These are phyloP conservation scores for Penicillium sp. DNA, from an alignment of 2,329 filamentous ascomycete genomes.

Conservation along the genomic window DNA sequence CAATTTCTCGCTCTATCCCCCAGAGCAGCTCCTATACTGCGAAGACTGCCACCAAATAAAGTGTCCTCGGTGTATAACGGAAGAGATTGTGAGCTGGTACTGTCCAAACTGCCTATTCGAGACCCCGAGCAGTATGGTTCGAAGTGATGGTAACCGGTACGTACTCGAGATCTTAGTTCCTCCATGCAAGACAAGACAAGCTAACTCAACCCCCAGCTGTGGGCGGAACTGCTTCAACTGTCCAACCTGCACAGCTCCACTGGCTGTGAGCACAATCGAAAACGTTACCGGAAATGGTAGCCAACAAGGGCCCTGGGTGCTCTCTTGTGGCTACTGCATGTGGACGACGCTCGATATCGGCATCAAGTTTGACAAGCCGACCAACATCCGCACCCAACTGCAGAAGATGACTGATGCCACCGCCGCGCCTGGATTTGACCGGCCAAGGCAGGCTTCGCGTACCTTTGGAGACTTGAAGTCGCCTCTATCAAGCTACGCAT, in stretches of 20 bases:
- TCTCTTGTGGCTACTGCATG: conserved; percentile 84
- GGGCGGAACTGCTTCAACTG: conserved; percentile 95
- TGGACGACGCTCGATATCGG: conserved; percentile 89
- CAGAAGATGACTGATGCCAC: conserved; percentile 57
- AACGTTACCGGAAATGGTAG: conserved; percentile 41
- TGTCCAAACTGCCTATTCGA: conserved; percentile 95
- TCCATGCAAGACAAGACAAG: neutral
- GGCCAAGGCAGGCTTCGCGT: conserved; percentile 37
- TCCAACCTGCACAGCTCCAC: conserved; percentile 75
- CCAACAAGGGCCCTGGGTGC: conserved; percentile 61
- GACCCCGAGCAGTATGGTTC: conserved; percentile 85
- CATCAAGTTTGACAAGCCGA: conserved; percentile 83
- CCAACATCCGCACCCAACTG: conserved; percentile 77
- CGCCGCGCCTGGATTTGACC: conserved; percentile 15
- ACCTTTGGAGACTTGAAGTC: conserved; percentile 37
- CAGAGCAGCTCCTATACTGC: conserved; percentile 92
- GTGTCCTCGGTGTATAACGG: conserved; percentile 82
- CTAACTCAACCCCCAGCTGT: conserved; percentile 56
- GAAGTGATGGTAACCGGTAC: conserved; percentile 88
- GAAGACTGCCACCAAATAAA: conserved; percentile 96
- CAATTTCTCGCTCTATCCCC: conserved; percentile 86
- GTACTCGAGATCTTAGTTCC: conserved; percentile 18
- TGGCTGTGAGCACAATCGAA: conserved; percentile 69
- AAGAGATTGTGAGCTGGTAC: conserved; percentile 93
- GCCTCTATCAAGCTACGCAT: conserved; percentile 34